A percentile compares a stretch with the other conserved stretches of the same genome.
These are phyloP conservation scores for Amylocystis lapponica DNA, from an alignment of 768 basidiomycete genomes.

Conservation along the genomic window DNA sequence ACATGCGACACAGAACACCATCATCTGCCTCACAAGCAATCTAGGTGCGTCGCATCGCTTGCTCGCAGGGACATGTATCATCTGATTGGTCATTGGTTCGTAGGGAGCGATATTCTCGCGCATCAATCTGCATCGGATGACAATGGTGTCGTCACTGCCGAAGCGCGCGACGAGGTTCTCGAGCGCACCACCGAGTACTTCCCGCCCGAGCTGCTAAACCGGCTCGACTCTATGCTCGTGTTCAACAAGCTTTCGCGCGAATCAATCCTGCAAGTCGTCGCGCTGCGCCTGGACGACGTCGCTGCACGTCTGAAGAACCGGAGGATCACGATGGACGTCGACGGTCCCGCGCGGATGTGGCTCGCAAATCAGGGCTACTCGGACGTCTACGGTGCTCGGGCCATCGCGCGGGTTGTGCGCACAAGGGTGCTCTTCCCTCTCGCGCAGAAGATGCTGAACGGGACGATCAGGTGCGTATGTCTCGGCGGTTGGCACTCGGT, in stretches of 20 bases:
- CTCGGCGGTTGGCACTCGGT: too few species aligned
- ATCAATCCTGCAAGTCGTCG: conserved; percentile 76
- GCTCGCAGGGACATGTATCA: not conserved
- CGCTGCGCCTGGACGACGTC: conserved; percentile 70
- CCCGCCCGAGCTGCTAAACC: conserved; percentile 87
- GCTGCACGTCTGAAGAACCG: conserved; percentile 56
- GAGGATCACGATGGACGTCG: conserved; percentile 68
- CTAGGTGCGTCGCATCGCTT: conserved; percentile 53
- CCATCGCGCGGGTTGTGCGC: conserved; percentile 81
- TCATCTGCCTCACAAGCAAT: conserved; percentile 87
- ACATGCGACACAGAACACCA: conserved; percentile 58
- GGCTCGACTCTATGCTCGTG: conserved; percentile 80
- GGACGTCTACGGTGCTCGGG: conserved; percentile 79
- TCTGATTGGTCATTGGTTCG: not conserved
- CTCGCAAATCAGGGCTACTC: conserved; percentile 77
- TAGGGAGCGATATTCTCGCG: conserved; percentile 65
- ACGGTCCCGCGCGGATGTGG: conserved; percentile 56
- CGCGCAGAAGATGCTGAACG: conserved; percentile 72
- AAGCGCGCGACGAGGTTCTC: conserved; percentile 63
- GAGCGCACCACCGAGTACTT: conserved; percentile 74
- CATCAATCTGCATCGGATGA: conserved; percentile 54
- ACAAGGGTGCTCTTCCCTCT: conserved; percentile 79
- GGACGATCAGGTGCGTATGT: conserved; percentile 59
- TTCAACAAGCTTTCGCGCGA: conserved; percentile 83
- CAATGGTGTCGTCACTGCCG: conserved; percentile 57